Base-by-base conservation (phyloP, 495 filamentous ascomycete species). In the Penicillium bialowiezense region DNA sequence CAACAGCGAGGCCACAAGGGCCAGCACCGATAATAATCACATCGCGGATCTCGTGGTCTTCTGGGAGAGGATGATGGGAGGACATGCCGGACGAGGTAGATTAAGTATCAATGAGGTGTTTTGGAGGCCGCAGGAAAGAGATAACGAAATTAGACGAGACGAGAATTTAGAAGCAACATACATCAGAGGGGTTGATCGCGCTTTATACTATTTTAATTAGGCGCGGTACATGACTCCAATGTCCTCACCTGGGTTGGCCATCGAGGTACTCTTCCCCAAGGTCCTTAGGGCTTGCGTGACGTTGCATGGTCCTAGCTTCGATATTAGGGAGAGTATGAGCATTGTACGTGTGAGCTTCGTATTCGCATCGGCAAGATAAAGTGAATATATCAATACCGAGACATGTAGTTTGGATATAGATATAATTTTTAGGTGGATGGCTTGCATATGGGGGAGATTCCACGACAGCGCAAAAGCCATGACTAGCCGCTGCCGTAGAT, bases 11-110 rank as follows among this genome's bases (percentile, higher is more conserved):
- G 15, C 82, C 81, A 49, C 81, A 83, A 5, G 83, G 81, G 7
- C 83, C 82, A 18, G 78, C 82, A 29, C 83, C 83, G 41, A 87
- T 68, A 54, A 85, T 82, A 32, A 85, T 64, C 15, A 84, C 72
- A 55, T 83, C 77, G 56, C 73, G 73, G 38, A 85, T 65, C 45
- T 66, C 61, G 32, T 15, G 34, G 19, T 35, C 23, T 13, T 40
- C 28, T 5, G 32, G 21, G 29, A 35, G 13, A 41, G 19, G 24
- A 20, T 48, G 26, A 1, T 18, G 7, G 14, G 35, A 18, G 4
- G 18, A 35, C 43, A 56, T 56, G 1, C 42, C 32, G 7, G 8
- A 18, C 43, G 2, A 28, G 13, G 21, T 52, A 33, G 14, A n/a
- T n/a, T n/a, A n/a, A n/a, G n/a, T n/a, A n/a, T n/a, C n/a, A n/a